phyloP scores from a whole-genome alignment of 805 yeast species.

The Brettanomyces anomalus region DNA sequence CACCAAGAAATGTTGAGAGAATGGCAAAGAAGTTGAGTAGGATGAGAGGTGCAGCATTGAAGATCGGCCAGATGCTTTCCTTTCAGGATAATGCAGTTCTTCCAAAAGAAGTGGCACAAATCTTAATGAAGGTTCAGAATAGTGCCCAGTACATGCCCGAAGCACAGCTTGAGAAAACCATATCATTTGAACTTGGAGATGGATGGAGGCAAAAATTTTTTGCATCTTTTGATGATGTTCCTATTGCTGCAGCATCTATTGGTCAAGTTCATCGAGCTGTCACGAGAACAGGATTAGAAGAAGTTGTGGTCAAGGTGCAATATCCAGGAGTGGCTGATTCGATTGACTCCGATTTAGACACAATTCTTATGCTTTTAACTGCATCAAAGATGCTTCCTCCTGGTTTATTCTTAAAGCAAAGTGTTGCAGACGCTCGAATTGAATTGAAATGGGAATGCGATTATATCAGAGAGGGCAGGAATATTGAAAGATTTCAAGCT shows the following conservation, averaged over 20 bases:
- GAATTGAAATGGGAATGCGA: conserved; percentile 98
- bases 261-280: conserved; percentile 93
- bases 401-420: conserved; percentile 84
- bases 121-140: conserved; percentile 79
- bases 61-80: conserved; percentile 93
- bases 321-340: conserved; percentile 94
- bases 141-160: conserved; percentile 97
- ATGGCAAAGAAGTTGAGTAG: conserved; percentile 81
- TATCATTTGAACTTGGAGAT: conserved; percentile 65
- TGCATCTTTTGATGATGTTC: conserved; percentile 71
- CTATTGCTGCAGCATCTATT: conserved; percentile 95
- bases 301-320: conserved; percentile 91
- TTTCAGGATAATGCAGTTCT: conserved; percentile 84
- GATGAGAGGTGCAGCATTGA: conserved; percentile 99
- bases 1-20: conserved; percentile 77
- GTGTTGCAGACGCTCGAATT: conserved; percentile 85
- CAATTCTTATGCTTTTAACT: conserved; percentile 68
- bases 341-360: conserved; percentile 90
- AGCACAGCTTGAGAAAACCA: conserved; percentile 70
- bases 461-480: conserved; percentile 80
- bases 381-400: conserved; percentile 85
- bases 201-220: conserved; percentile 68
- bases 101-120: conserved; percentile 77
- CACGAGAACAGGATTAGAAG: conserved; percentile 46
- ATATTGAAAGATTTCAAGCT: conserved; percentile 57